Evolutionary conservation across 2,329 filamentous ascomycete species (phyloP).

Genomic region (Colletotrichum gigasporum): DNA sequence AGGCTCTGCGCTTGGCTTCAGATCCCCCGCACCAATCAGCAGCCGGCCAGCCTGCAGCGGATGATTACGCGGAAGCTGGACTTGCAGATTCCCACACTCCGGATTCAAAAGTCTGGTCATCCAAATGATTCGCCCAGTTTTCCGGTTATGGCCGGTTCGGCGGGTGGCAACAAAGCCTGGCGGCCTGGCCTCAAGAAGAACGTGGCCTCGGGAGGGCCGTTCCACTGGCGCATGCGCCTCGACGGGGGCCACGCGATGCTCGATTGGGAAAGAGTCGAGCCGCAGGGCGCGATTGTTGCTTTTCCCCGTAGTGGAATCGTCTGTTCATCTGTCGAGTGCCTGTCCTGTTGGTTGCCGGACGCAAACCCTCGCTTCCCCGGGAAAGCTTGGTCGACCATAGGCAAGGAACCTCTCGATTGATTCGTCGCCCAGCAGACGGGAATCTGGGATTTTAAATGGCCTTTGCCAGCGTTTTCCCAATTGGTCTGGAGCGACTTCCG

Average conservation of each 20-base stretch:
- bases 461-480: background rate
- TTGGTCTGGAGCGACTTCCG: background rate
- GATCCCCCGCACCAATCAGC: background rate
- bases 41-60: background rate
- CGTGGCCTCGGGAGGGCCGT: conserved; percentile 9
- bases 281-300: background rate
- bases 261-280: background rate
- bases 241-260: background rate
- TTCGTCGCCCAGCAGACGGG: background rate
- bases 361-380: background rate
- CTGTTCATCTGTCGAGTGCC: background rate
- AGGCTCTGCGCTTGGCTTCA: background rate
- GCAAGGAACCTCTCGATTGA: background rate
- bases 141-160: no score
- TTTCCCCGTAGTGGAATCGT: background rate
- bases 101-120: no score
- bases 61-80: no score
- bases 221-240: background rate
- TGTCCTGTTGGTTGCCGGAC: background rate
- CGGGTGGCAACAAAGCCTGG: no score
- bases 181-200: background rate
- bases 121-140: no score
- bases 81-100: no score
- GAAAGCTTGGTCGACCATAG: conserved; percentile 1
- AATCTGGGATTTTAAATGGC: background rate